A percentile compares a stretch with the other conserved stretches of the same genome.
Conservation (phyloP, 352 stramenopile genomes). For the Globisporangium nagaii region DNA sequence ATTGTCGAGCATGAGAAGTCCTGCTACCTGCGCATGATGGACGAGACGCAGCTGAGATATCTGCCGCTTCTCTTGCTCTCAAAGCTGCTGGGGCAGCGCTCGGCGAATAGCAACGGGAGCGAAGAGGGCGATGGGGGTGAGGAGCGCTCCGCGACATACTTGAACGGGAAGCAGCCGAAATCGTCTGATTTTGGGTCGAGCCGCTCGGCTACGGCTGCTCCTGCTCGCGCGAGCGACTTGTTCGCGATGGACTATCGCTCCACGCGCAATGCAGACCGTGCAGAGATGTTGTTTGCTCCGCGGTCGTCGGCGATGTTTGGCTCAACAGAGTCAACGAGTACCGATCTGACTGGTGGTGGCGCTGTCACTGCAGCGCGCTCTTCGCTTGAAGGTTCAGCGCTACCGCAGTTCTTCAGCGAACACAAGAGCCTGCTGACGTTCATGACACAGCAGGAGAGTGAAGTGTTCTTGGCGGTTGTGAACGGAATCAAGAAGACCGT, state of each 20-base stretch:
- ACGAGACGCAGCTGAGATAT: conserved; percentile 36
- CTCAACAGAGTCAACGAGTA: neutral
- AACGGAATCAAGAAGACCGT: conserved; percentile 43
- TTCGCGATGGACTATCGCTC: conserved; percentile 61
- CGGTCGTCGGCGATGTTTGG: neutral
- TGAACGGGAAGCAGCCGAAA: conserved; percentile 25
- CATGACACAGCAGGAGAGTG: conserved; percentile 25
- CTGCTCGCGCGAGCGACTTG: conserved; percentile 62
- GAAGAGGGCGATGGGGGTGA: conserved; percentile 6
- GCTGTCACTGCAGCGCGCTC: neutral
- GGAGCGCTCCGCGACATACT: conserved; percentile 39
- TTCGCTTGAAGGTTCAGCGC: conserved; percentile 31
- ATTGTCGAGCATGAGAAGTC: conserved; percentile 69
- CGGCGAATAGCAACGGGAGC: neutral
- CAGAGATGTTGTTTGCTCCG: conserved; percentile 56
- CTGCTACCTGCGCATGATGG: conserved; percentile 73
- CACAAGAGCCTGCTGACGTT: conserved; percentile 54
- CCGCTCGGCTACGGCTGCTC: conserved; percentile 18
- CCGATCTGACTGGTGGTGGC: neutral
- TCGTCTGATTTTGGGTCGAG: conserved; percentile 7
- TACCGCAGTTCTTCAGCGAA: conserved; percentile 48
- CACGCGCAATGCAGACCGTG: conserved; percentile 24
- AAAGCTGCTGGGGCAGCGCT: conserved; percentile 25
- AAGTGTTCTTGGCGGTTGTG: conserved; percentile 51
- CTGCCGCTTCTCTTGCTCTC: conserved; percentile 53